Percentiles rank a stretch among this genome's conserved stretches.
These are phyloP conservation scores for Colletotrichum ledebouriae DNA, from an alignment of 2,329 filamentous ascomycete genomes.

Conservation along the genomic window DNA sequence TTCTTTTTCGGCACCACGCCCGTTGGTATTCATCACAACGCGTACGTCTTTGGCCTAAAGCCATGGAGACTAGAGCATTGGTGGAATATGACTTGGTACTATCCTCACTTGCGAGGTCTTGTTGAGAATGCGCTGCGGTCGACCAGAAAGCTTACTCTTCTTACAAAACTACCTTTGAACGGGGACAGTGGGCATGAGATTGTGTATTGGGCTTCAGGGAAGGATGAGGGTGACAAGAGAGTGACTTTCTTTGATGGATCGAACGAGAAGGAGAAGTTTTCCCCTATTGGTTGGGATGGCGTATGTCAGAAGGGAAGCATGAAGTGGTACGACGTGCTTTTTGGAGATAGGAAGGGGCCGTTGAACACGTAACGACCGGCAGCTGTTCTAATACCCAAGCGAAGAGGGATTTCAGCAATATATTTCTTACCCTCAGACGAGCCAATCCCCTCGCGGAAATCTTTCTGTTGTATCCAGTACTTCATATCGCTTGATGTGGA, in stretches of 20 bases:
- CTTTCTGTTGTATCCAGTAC: too few relatives aligned
- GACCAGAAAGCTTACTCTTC: constrained; percentile 40
- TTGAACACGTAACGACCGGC: background rate
- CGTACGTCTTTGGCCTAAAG: constrained; percentile 52
- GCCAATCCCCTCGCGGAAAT: too few relatives aligned
- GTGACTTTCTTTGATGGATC: constrained; percentile 46
- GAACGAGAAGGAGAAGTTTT: constrained; percentile 42
- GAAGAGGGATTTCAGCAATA: too few relatives aligned
- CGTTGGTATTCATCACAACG: constrained; percentile 55
- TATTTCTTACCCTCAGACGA: too few relatives aligned
- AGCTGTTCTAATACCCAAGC: too few relatives aligned
- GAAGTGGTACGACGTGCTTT: constrained; percentile 52
- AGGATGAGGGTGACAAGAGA: constrained; percentile 27
- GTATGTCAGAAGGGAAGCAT: constrained; percentile 50
- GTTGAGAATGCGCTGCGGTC: constrained; percentile 46
- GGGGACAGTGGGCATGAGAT: constrained; percentile 33
- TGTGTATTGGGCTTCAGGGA: constrained; percentile 46
- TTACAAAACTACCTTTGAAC: constrained; percentile 43
- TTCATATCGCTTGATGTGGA: too few relatives aligned
- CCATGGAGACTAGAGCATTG: constrained; percentile 50
- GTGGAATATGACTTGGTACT: constrained; percentile 55
- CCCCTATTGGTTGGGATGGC: constrained; percentile 49
- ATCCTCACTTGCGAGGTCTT: constrained; percentile 50
- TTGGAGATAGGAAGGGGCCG: constrained; percentile 50
- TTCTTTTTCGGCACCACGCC: constrained; percentile 54